These are phyloP conservation scores for Stentor coeruleus DNA, from an alignment of 73 alveolate genomes.

Conservation along the genomic window DNA sequence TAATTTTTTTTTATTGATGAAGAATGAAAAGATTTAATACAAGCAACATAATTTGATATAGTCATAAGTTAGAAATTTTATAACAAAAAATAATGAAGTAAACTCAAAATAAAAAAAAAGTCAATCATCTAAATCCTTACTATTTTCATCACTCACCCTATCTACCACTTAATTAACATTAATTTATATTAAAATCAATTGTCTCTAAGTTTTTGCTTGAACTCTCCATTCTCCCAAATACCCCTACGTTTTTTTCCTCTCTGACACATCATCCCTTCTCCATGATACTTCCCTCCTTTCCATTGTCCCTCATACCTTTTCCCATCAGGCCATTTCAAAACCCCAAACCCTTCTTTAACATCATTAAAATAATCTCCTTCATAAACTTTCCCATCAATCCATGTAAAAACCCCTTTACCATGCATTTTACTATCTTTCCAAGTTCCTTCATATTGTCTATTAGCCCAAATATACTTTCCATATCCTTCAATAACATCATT, in stretches of 20 bases:
- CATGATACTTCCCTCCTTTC: constrained; percentile 61
- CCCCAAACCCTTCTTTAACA: constrained; percentile 66
- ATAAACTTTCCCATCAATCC: constrained; percentile 66
- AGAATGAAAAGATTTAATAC: too few species aligned
- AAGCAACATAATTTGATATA: too few species aligned
- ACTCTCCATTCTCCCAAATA: constrained; percentile 51
- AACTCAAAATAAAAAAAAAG: too few species aligned
- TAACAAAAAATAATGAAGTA: too few species aligned
- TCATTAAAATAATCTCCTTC: constrained; percentile 67
- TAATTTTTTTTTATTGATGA: too few species aligned
- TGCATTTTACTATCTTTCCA: constrained; percentile 74
- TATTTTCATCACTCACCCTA: too few species aligned
- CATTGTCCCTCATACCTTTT: constrained; percentile 56
- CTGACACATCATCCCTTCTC: constrained; percentile 37
- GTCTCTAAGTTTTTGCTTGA: too few species aligned
- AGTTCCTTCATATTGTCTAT: constrained; percentile 61
- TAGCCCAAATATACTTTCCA: constrained; percentile 64
- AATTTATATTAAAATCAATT: too few species aligned
- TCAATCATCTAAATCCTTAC: too few species aligned
- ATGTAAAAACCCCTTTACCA: constrained; percentile 59
- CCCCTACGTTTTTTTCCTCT: constrained; percentile 44
- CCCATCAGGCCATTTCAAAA: constrained; percentile 69
- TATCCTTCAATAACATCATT: constrained; percentile 59
- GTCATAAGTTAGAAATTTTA: too few species aligned
- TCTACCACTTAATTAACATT: too few species aligned